Base-by-base conservation (phyloP, 306 rosid species). In the Castanea crenata region DNA sequence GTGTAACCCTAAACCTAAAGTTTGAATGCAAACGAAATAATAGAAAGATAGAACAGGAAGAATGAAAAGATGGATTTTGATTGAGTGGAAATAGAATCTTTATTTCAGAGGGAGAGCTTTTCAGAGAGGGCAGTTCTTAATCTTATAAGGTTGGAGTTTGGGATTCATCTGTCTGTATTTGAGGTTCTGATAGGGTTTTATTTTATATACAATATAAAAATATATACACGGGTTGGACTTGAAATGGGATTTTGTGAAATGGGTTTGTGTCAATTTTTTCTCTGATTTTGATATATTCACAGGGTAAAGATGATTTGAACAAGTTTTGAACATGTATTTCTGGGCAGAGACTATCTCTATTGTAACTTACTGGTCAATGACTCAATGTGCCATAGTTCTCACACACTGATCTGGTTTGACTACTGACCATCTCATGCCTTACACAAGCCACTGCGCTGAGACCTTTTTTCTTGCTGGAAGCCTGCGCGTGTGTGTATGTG, bases 1-100 rank as follows among this genome's bases (percentile, higher is more conserved):
- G 6, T 16, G 41, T 32, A 67, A 67, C 72, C 72, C 72, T 67
- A 67, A 67, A 67, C 72, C 72, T 67, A 35, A 19, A 67, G 19
- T 4, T 4, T 19, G 27, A 67, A 34, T 67, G 72, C 52, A 19
- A 14, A 34, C 7, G 52, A 19, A 67, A 34, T 13, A 61, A 10
- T 9, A 16, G 0, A 14, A 18, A 19, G 15, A 67, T 19, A 18
- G 72, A 67, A 35, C 71, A 35, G n/a, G 52, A 32, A 34, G 52
- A 67, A 19, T 21, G 35, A 16, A 64, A 15, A 7, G 41, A 63
- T 29, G 14, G 71, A 16, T 14, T 67, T 35, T 35, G 51, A 35
- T 67, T 7, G 72, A n/a, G 5, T 67, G 27, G 49, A 67, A 18
- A 31, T 6, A n/a, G 71, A 67, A 67, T 67, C 51, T 35, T 19